Base-by-base conservation (phyloP, 495 filamentous ascomycete genomes). In the Schizothecium vesticola region DNA sequence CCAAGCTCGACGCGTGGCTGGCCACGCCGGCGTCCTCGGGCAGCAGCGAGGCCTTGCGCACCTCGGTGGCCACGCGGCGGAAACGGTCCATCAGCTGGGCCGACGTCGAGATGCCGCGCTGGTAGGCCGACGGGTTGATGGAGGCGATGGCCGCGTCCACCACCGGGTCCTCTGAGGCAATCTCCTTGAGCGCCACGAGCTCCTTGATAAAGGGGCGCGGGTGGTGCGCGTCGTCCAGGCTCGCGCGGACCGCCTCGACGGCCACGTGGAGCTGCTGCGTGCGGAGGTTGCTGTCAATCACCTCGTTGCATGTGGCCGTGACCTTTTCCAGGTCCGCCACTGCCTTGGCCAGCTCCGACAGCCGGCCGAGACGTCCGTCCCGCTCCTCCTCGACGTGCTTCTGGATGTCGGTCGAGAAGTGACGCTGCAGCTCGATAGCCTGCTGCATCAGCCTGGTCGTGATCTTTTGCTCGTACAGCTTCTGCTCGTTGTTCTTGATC, bases 191-290 rank as follows among this genome's bases (percentile, higher is more conserved):
- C 26, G 96, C 95, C 21, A 94, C 92, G 3, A 99, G 86, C 79
- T 99, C 95, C 62, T 87, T 87, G 70, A 96, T 82, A 77, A 99
- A 99, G 0, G 95, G 95, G 24, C 88, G 86, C 55, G 94, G 89
- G 67, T 87, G 86, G 59, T 89, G 83, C 16, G 89, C 81, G 59
- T 89, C 89, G 76, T 92, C 90, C 23, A 97, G 87, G 59, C 88
- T 89, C 69, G 91, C 87, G 56, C 92, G 90, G 7, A 99, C 92
- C 51, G 94, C 92, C 71, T 99, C 96, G 28, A 98, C 90, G 4
- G 95, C 95, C 55, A 97, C 92, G 75, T 95, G 91, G 19, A 97
- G 87, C 77, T 97, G 92, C 80, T 99, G 95, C 6, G 96, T 97
- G 79, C 90, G 90, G 65, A 98, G 87, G 80, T 93, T 97, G 61